Base-by-base conservation (phyloP, 1,284 basidiomycete genomes). In the Trichosporon sp. region DNA sequence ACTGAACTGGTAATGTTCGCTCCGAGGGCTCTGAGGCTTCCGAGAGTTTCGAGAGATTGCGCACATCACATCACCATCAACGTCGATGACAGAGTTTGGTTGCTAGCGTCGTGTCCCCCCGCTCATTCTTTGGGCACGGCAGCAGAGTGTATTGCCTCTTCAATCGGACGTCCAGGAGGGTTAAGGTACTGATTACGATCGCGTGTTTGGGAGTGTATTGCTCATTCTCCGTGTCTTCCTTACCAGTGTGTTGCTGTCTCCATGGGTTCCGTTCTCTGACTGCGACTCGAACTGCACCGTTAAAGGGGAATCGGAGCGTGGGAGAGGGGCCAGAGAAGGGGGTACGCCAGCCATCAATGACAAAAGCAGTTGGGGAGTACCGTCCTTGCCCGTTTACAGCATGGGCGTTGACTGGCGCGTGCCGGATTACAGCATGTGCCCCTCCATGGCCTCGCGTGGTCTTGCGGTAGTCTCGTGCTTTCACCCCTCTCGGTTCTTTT, bases 151-250 rank as follows among this genome's bases (percentile, higher is more conserved):
- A 40, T 54, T 54, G 43, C 43, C 35, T 19, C 7, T 10, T 54
- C 51, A 54, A 54, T 54, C 51, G 51, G 19, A 21, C 51, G 26
- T 26, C n/a, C 51, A 19, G 11, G 51, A 2, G n/a, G 3, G 8
- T 10, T 54, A 19, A 54, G 51, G 51, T 54, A 54, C 51, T 54
- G 51, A 54, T 54, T 54, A 21, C 51, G 51, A 54, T 54, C 51
- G 51, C 51, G 21, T 54, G 51, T 54, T 54, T 54, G 19, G 51
- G 51, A 54, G 51, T 16, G 7, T 54, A 54, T 21, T 54, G 51
- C 51, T 8, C 51, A 16, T 8, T 16, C 19, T 21, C 51, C 51
- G 43, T 46, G 43, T 46, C 43, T n/a, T 14, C 16, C 14, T n/a
- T 14, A 3, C 16, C 43, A 4, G 11, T 16, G 4, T 46, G 16